phyloP scores from a whole-genome alignment of 306 rosid genomes.

The Vachellia pachyceras region DNA sequence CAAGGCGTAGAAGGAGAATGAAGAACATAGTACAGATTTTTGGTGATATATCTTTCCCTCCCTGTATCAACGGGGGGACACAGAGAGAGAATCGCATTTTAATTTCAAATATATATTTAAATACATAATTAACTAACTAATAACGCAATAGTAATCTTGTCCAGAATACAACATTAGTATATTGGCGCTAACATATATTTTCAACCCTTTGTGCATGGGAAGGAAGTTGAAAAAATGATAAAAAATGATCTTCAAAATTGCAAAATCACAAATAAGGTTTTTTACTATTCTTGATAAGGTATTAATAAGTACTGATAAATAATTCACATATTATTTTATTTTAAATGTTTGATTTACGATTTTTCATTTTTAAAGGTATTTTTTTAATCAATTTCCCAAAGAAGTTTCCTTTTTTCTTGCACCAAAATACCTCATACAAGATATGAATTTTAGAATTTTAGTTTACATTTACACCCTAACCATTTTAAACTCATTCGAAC shows the following conservation, averaged over 20 bases:
- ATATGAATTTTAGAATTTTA: background rate
- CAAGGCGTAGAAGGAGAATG: background rate
- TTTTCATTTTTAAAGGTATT: no score
- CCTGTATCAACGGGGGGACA: background rate
- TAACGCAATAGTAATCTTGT: background rate
- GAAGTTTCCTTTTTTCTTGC: background rate
- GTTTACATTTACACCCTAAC: background rate
- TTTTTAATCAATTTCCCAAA: no score
- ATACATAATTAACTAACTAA: background rate
- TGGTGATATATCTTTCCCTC: background rate
- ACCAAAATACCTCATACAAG: background rate
- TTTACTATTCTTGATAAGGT: no score
- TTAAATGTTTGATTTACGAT: no score
- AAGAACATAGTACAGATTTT: background rate
- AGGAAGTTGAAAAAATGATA: background rate
- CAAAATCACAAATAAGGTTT: no score
- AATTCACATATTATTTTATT: no score
- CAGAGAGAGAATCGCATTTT: background rate
- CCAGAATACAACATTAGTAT: background rate
- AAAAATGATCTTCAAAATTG: no score
- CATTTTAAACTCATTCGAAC: background rate
- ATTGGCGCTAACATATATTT: background rate
- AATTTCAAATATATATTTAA: background rate
- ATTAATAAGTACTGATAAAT: no score
- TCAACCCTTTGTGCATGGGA: background rate